Conservation (phyloP, 768 basidiomycete species). For the Tylopilus rubrobrunneus region DNA sequence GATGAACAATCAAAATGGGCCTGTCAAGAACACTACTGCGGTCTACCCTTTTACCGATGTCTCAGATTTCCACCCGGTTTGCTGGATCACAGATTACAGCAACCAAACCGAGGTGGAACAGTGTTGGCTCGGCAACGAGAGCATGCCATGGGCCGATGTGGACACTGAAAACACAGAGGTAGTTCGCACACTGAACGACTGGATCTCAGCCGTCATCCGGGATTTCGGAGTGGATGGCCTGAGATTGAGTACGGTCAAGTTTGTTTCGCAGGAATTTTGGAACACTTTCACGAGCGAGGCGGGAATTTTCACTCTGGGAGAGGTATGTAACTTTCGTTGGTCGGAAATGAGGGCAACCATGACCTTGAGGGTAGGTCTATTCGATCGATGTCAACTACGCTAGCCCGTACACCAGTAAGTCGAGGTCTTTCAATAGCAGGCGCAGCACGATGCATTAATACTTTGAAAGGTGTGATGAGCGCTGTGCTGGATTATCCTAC, state of each 20-base stretch:
- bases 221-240: constrained; percentile 52
- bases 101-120: constrained; percentile 50
- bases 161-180: constrained; percentile 50
- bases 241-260: constrained; percentile 59
- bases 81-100: constrained; percentile 40
- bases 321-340: constrained; percentile 32
- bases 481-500: constrained; percentile 49
- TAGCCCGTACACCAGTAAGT: constrained; percentile 39
- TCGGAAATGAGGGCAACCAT: constrained; percentile 9
- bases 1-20: constrained; percentile 6
- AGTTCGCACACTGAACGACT: constrained; percentile 40
- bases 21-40: constrained; percentile 17
- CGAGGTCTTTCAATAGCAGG: background rate
- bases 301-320: constrained; percentile 53
- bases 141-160: constrained; percentile 53
- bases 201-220: constrained; percentile 45
- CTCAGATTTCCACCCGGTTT: constrained; percentile 38
- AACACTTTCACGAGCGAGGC: constrained; percentile 44
- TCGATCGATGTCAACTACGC: constrained; percentile 39
- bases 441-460: background rate
- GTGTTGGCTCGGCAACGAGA: constrained; percentile 57
- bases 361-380: constrained; percentile 32
- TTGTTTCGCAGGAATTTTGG: constrained; percentile 54
- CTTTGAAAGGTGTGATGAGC: constrained; percentile 35
- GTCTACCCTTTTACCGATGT: constrained; percentile 32